Evolutionary conservation across 257 asterid genomes (phyloP), one percentile per base, ranked within the genome.

Genomic region (Penstemon newberryi): DNA sequence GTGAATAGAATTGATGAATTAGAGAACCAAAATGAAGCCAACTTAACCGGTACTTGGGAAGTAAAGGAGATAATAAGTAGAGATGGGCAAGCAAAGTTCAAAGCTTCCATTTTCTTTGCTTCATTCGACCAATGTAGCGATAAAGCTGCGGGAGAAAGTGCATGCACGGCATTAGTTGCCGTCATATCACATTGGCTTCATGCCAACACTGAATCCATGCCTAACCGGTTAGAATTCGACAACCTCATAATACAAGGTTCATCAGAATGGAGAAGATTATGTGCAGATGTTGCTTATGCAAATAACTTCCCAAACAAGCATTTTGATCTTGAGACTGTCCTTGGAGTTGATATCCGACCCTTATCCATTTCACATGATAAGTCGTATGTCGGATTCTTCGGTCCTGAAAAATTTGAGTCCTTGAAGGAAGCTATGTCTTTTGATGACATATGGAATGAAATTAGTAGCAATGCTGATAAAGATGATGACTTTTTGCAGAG

Each of bases 101-200:
- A 77, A 74, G 79, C 89, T 44, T 13, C 65, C 11, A 81, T 82
- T 46, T 87, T 79, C 89, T 79, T 87, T 4, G 95, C 95, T 45
- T 82, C 95, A 8, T 89, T 89, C 64, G 91, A 89, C 76, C 96
- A 89, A 53, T 73, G 92, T 13, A 85, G 92, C 69, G 79, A 79
- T 44, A 74, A 84, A 57, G 96, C 92, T 3, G 86, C 89, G 8
- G 96, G 96, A 12, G 91, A 81, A 62, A 81, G 95, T 18, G 95
- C 95, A 0, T 89, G 95, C 81, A 82, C 96, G 1, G 86, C 82
- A 7, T 57, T 87, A 33, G 96, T 84, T 4, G 85, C 81, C 33
- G 86, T 85, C 5, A 81, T 87, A 66, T 79, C 95, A 67, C 88
- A 89, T 69, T 84, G 92, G 96, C 95, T 89, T 37, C 90, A 79